phyloP scores from a whole-genome alignment of 2,329 filamentous ascomycete genomes.

The Botrytis fabae region DNA sequence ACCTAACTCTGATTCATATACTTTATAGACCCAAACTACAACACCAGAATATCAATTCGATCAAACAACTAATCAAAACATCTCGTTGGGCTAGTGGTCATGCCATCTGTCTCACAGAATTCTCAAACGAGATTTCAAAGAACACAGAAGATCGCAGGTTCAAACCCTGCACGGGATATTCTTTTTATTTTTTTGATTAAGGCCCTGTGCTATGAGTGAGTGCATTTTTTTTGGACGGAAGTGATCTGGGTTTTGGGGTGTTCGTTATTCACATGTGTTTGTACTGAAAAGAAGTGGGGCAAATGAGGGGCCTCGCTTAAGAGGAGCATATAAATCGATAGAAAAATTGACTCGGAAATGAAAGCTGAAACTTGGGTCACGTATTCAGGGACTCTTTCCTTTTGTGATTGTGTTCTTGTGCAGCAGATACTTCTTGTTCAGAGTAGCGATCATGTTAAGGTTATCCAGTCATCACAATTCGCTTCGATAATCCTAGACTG shows the following conservation, averaged over 20 bases:
- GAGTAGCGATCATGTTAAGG: background rate
- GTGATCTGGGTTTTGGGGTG: background rate
- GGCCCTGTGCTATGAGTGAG: background rate
- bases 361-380: background rate
- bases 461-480: background rate
- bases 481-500: background rate
- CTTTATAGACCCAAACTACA: accelerated
- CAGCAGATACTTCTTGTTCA: no score
- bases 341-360: background rate
- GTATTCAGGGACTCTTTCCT: background rate
- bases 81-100: slow-evolving; percentile 22
- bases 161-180: slow-evolving; percentile 19
- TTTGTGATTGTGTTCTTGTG: background rate
- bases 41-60: background rate
- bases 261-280: background rate
- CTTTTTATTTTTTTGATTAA: background rate
- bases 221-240: accelerated
- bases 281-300: background rate
- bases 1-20: accelerated
- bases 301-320: background rate
- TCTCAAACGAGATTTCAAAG: background rate
- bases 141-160: slow-evolving; percentile 20
- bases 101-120: slow-evolving; percentile 17
- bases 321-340: background rate
- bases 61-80: background rate